Evolutionary conservation across 495 filamentous ascomycete species (phyloP), one percentile per base, ranked within the genome.

Genomic region (Pseudomonodictys pantanalensis): DNA sequence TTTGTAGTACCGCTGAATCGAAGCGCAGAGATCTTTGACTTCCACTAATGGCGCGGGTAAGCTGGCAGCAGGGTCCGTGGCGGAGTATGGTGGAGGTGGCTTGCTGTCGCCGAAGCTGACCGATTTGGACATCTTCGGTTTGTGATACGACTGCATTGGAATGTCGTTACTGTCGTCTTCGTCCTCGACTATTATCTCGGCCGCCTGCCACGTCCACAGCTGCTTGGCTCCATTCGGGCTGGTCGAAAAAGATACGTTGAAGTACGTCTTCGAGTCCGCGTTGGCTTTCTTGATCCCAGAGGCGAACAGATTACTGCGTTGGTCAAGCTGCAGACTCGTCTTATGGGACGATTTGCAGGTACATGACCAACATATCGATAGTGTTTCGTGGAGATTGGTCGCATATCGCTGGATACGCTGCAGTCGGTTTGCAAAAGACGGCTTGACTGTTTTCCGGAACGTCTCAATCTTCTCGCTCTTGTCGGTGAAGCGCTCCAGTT

Each of bases 391-490:
- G 7, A 68, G 52, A 26, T 45, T 58, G 30, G 56, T 62, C 0
- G 65, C 65, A 38, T 58, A 61, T 17, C 20, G 35, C 28, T 68
- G 65, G 20, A 68, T 58, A 3, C 38, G 44, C 32, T 68, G 65
- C 5, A 68, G 25, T 2, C 46, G 55, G 25, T 15, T 55, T 3
- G 56, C 60, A 38, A 68, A 64, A 2, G 60, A 68, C 9, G 60
- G 64, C 28, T 63, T 67, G 4, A 42, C 38, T 15, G 55, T 43
- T 45, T 60, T 67, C 22, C 64, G 45, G 20, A 35, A 39, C 1
- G 56, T 60, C 38, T 68, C 65, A 22, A 68, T 39, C 60, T 61
- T 68, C 42, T 68, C 65, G 28, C 56, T 61, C n/a, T 52, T 42
- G 33, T 64, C 65, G 1, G 65, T 58, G 18, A 64, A 68, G 23